Evolutionary conservation across 176 grass and related monocot species (phyloP), one percentile per base, ranked within the genome.

Genomic region (Cenchrus fungigraminus): DNA sequence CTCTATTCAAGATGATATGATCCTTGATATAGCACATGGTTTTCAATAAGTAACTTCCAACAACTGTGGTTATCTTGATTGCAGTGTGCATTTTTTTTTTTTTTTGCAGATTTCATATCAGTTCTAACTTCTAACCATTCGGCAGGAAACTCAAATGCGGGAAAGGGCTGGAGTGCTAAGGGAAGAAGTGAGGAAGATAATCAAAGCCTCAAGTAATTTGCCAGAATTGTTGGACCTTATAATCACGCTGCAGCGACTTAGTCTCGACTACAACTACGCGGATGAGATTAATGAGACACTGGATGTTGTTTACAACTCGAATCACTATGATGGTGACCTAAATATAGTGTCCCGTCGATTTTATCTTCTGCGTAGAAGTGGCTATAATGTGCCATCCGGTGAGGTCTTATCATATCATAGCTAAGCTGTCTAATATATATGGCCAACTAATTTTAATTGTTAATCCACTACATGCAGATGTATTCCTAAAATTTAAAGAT

Each of bases 321-420:
- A 76, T 17, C 58, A 61, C 64, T 12, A 59, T 32, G 22, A 22
- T 6, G 29, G 40, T 50, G 22, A 82, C 22, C 42, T 87, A 25
- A 17, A 68, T 60, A 11, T 58, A 20, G 79, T 87, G 19, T 87
- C 86, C 0, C 25, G 46, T 3, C 71, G 79, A 11, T 87, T 87
- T 51, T 87, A 87, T 60, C 71, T 87, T 87, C 42, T 87, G 4
- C 86, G 86, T 7, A 76, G 28, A 6, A 76, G 37, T 25, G 79
- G 71, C 32, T 87, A 87, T 31, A 46, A 82, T 11, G 53, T 87
- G n/a, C 40, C 86, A 71, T 68, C 79, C 12, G 86, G 86, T 88
- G 59, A 82, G 85, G 1, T 20, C 34, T 57, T 47, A 0, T 78
- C 75, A 0, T n/a, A 47, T 17, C 13, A 25, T 25, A 25, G 22